Percentiles rank a stretch among this genome's conserved stretches.
These are phyloP conservation scores for Yamadazyma scolyti DNA, from an alignment of 805 yeast genomes.

Conservation along the genomic window DNA sequence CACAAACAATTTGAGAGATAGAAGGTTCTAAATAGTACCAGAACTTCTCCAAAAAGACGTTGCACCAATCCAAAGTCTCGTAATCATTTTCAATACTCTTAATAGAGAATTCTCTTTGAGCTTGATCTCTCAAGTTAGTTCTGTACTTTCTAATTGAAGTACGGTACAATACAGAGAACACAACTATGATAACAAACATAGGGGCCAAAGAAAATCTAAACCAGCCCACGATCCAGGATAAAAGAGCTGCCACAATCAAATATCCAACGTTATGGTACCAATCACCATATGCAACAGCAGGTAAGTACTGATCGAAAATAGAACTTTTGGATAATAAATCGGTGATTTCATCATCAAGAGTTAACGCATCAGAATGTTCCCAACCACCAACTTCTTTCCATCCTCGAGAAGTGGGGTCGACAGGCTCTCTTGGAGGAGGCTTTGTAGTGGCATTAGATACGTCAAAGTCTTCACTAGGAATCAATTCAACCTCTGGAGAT, in stretches of 20 bases:
- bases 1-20: constrained; percentile 78
- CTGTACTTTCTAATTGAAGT: constrained; percentile 81
- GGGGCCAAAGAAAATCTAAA: constrained; percentile 76
- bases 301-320: constrained; percentile 68
- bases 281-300: constrained; percentile 80
- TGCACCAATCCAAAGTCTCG: constrained; percentile 95
- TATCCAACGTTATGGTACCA: constrained; percentile 92
- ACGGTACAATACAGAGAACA: constrained; percentile 70
- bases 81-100: constrained; percentile 80
- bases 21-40: constrained; percentile 93
- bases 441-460: constrained; percentile 25
- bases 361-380: constrained; percentile 64
- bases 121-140: constrained; percentile 65
- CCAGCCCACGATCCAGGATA: constrained; percentile 79
- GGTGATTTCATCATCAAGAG: constrained; percentile 64
- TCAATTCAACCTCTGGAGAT: constrained; percentile 8
- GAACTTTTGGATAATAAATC: constrained; percentile 73
- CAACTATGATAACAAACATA: constrained; percentile 65
- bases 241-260: constrained; percentile 59
- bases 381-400: constrained; percentile 95
- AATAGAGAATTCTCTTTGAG: constrained; percentile 82
- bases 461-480: constrained; percentile 39
- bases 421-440: constrained; percentile 47
- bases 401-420: constrained; percentile 73
- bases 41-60: constrained; percentile 81